Evolutionary conservation across 1,139 yeast species (phyloP).

Genomic region (Debaryomyces psychrophilus): DNA sequence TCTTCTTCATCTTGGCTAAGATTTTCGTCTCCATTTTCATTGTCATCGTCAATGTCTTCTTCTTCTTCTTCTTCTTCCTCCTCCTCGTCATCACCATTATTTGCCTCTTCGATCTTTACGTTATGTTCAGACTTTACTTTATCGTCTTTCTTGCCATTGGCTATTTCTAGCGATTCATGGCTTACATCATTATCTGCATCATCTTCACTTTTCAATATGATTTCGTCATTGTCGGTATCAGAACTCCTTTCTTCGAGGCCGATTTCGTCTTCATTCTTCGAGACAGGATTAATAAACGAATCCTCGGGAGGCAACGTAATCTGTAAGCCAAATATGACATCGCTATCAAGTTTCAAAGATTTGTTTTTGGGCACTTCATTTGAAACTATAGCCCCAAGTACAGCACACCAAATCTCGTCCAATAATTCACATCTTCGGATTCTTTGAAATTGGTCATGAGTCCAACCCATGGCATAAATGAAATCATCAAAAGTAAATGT

Average conservation of each 20-base stretch:
- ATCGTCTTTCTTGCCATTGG: conserved; percentile 3
- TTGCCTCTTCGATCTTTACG: conserved; percentile 8
- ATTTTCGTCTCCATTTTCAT: conserved; percentile 24
- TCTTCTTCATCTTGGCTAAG: conserved; percentile 21
- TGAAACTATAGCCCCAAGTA: conserved; percentile 50
- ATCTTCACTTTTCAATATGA: conserved; percentile 14
- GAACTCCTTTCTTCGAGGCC: conserved; percentile 13
- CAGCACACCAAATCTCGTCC: conserved; percentile 74
- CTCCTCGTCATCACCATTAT: conserved; percentile 16
- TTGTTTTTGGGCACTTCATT: conserved; percentile 35
- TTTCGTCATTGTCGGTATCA: conserved; percentile 13
- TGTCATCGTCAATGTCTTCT: conserved; percentile 24
- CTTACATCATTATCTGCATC: conserved; percentile 18
- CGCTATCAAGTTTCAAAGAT: conserved; percentile 24
- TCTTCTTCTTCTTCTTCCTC: conserved; percentile 23
- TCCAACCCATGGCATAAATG: conserved; percentile 64
- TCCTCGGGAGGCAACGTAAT: conserved; percentile 45
- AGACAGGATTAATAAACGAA: conserved; percentile 27
- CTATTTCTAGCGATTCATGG: conserved; percentile 13
- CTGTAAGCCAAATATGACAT: conserved; percentile 38
- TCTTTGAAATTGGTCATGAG: conserved; percentile 43
- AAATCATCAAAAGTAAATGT: conserved; percentile 83
- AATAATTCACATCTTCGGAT: conserved; percentile 56
- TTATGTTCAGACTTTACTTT: conserved; percentile 6
- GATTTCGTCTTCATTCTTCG: conserved; percentile 33